phyloP scores from a whole-genome alignment of 208 protist species.

The Endotrypanum monterogeii region DNA sequence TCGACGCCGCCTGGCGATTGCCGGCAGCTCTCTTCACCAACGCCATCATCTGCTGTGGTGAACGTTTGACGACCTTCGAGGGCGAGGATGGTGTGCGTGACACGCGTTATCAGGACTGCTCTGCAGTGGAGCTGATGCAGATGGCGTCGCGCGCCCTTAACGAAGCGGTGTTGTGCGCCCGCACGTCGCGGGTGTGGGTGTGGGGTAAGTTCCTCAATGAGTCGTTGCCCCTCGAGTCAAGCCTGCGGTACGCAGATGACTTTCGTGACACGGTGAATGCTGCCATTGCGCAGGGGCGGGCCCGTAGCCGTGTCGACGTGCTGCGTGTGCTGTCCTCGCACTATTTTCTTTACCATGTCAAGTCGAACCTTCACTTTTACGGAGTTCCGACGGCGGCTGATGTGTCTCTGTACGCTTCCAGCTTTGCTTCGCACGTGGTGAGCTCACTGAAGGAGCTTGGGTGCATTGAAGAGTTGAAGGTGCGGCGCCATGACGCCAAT shows the following conservation, averaged over 20 bases:
- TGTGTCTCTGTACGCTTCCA: conserved; percentile 73
- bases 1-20: conserved; percentile 79
- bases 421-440: conserved; percentile 69
- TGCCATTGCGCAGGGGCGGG: conserved; percentile 68
- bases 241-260: conserved; percentile 77
- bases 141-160: conserved; percentile 78
- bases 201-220: conserved; percentile 75
- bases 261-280: conserved; percentile 81
- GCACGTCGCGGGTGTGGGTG: conserved; percentile 69
- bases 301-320: conserved; percentile 53
- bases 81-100: conserved; percentile 26
- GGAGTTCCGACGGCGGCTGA: conserved; percentile 65
- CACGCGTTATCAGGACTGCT: conserved; percentile 48
- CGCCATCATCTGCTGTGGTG: conserved; percentile 72
- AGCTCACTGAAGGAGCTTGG: conserved; percentile 40
- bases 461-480: conserved; percentile 46
- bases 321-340: conserved; percentile 78
- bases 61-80: conserved; percentile 41
- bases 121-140: conserved; percentile 64
- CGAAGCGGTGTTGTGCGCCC: conserved; percentile 70
- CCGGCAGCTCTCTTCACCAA: conserved; percentile 72
- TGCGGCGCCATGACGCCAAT: not conserved
- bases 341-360: conserved; percentile 85
- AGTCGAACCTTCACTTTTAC: conserved; percentile 80
- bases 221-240: conserved; percentile 80